Evolutionary conservation across 495 filamentous ascomycete genomes (phyloP).

Genomic region (Trypethelium eluteriae): DNA sequence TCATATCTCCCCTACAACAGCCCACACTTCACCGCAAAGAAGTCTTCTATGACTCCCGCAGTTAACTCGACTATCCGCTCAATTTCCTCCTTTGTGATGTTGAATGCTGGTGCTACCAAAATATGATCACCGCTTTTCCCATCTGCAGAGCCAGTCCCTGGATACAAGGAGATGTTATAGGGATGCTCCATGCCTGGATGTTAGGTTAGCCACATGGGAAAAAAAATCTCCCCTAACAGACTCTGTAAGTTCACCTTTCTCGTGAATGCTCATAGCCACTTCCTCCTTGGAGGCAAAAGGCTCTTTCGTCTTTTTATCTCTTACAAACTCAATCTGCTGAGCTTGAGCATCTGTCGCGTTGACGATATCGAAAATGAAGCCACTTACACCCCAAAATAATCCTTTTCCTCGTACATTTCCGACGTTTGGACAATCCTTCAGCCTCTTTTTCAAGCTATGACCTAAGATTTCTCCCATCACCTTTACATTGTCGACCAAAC

Average conservation of each 20-base stretch:
- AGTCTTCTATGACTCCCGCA: constrained; percentile 29
- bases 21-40: constrained; percentile 20
- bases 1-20: too few relatives aligned
- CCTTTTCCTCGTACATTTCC: constrained; percentile 60
- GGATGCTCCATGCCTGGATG: constrained; percentile 31
- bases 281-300: constrained; percentile 38
- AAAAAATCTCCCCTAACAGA: constrained; percentile 41
- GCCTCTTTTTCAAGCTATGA: constrained; percentile 35
- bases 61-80: constrained; percentile 29
- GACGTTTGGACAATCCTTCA: constrained; percentile 49
- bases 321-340: constrained; percentile 50
- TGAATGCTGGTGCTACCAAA: constrained; percentile 69
- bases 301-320: constrained; percentile 48
- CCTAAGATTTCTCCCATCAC: constrained; percentile 43
- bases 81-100: constrained; percentile 40
- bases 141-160: constrained; percentile 59
- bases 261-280: constrained; percentile 31
- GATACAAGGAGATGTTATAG: constrained; percentile 62
- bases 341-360: neutral
- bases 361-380: neutral
- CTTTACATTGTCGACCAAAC: constrained; percentile 43
- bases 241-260: constrained; percentile 31
- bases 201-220: constrained; percentile 18
- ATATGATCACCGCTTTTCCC: constrained; percentile 66
- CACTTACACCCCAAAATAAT: constrained; percentile 53